Evolutionary conservation across 176 grass and related monocot genomes (phyloP), one percentile per base, ranked within the genome.

Genomic region (Chloris gayana): DNA sequence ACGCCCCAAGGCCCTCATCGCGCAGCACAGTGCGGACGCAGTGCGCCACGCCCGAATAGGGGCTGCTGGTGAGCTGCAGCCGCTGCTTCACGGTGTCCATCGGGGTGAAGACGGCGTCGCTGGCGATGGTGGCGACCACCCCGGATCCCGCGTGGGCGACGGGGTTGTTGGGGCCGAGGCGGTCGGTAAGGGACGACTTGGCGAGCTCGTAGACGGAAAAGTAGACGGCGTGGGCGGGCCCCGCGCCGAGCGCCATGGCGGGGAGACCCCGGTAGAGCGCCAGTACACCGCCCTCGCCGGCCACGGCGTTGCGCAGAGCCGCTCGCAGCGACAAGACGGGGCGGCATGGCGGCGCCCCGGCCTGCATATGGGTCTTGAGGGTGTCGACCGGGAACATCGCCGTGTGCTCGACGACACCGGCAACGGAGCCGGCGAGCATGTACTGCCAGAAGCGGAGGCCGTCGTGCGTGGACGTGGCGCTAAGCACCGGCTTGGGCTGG

Each of bases 11-110:
- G 13, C 94, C 94, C 83, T 97, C 94, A 14, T 94, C 94, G 31
- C 89, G 88, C 34, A 91, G 26, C 42, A 97, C 87, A 32, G 87
- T 97, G 59, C 73, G 83, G 59, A 97, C 71, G 67, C 94, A 97
- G 85, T 97, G 88, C 27, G 74, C 14, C 7, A 97, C 87, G 26
- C 91, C 91, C 12, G 82, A 65, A 82, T 97, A 97, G 9, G 94
- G 94, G 81, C 94, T 97, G 68, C 83, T 93, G 18, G 68, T 91
- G 65, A 97, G 94, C 91, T 97, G 94, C 82, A 97, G 72, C 27
- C 94, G 81, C 87, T 97, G 94, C 87, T 97, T 97, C 68, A 97
- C 85, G 34, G 94, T 97, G 75, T 97, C 94, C 94, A 97, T 97
- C 6, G 94, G 94, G 22, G 91, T 97, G 72, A 97, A 91, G 15